phyloP scores from a whole-genome alignment of 1,139 yeast genomes.

The Ogataea hybrid region DNA sequence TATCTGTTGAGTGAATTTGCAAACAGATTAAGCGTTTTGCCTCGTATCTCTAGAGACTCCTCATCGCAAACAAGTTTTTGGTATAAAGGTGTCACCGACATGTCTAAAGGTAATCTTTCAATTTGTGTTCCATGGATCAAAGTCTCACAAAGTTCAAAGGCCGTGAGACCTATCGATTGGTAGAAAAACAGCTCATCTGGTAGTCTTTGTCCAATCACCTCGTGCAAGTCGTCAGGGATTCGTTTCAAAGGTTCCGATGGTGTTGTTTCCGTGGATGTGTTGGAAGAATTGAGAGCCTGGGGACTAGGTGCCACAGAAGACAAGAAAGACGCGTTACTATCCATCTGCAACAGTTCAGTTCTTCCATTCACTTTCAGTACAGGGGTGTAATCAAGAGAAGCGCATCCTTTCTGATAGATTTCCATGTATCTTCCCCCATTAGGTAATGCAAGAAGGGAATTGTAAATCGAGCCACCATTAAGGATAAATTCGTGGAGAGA shows the following conservation, averaged over 20 bases:
- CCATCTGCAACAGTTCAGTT: slow-evolving; percentile 51
- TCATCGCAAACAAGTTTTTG: slow-evolving; percentile 49
- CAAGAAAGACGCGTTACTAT: slow-evolving; percentile 17
- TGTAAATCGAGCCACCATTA: slow-evolving; percentile 47
- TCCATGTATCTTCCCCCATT: slow-evolving; percentile 30
- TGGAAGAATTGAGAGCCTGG: slow-evolving; percentile 1
- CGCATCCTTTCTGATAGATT: slow-evolving; percentile 49
- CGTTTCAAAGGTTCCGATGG: slow-evolving; percentile 23
- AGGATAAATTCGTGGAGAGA: slow-evolving; percentile 35
- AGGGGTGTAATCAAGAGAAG: slow-evolving; percentile 61
- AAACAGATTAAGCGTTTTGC: slow-evolving; percentile 62
- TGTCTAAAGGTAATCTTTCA: slow-evolving; percentile 72
- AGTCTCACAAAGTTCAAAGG: slow-evolving; percentile 64
- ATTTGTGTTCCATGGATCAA: slow-evolving; percentile 62
- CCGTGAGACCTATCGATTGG: slow-evolving; percentile 72
- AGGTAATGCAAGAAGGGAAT: slow-evolving; percentile 27
- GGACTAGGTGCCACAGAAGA: slow-evolving; percentile 12
- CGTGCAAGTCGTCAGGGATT: slow-evolving; percentile 80
- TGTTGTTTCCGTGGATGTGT: slow-evolving; percentile 9
- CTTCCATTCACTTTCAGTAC: slow-evolving; percentile 67
- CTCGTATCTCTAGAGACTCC: slow-evolving; percentile 48
- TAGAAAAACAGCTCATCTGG: slow-evolving; percentile 88
- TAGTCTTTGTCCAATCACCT: slow-evolving; percentile 77
- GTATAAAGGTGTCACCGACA: slow-evolving; percentile 56
- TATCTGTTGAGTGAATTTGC: slow-evolving; percentile 79